Evolutionary conservation across 805 yeast genomes (phyloP).

Genomic region (Wickerhamia fluorescens): DNA sequence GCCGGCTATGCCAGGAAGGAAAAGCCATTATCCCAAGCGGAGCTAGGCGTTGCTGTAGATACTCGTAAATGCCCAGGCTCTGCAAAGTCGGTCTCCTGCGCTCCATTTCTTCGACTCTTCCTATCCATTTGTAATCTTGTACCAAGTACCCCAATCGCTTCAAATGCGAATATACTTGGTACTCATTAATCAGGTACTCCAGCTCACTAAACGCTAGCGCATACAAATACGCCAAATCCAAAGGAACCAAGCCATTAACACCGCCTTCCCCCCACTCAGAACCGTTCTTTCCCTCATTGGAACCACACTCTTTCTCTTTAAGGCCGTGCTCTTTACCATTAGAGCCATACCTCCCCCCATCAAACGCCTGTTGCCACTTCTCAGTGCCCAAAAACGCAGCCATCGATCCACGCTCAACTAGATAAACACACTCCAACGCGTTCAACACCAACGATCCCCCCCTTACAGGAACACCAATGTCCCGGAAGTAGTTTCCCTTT

Average conservation of each 20-base stretch:
- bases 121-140: conserved; percentile 14
- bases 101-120: too few relatives aligned
- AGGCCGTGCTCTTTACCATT: conserved; percentile 55
- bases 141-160: conserved; percentile 74
- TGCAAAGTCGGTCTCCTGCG: not conserved
- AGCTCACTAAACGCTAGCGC: conserved; percentile 36
- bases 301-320: conserved; percentile 22
- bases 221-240: conserved; percentile 63
- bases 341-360: conserved; percentile 39
- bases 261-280: conserved; percentile 9
- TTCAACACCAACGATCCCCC: conserved; percentile 38
- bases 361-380: conserved; percentile 14
- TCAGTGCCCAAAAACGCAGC: conserved; percentile 20
- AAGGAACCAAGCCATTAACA: conserved; percentile 16
- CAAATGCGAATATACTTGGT: conserved; percentile 64
- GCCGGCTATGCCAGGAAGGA: conserved; percentile 9
- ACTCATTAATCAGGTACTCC: conserved; percentile 41
- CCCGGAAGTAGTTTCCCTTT: conserved; percentile 65
- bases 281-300: too few relatives aligned
- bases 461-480: conserved; percentile 54
- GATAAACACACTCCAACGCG: conserved; percentile 66
- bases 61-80: not conserved
- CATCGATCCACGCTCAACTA: conserved; percentile 70
- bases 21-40: conserved; percentile 10
- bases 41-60: not conserved